Evolutionary conservation across 331 rosid genomes (phyloP).

Genomic region (Quercus lobata): DNA sequence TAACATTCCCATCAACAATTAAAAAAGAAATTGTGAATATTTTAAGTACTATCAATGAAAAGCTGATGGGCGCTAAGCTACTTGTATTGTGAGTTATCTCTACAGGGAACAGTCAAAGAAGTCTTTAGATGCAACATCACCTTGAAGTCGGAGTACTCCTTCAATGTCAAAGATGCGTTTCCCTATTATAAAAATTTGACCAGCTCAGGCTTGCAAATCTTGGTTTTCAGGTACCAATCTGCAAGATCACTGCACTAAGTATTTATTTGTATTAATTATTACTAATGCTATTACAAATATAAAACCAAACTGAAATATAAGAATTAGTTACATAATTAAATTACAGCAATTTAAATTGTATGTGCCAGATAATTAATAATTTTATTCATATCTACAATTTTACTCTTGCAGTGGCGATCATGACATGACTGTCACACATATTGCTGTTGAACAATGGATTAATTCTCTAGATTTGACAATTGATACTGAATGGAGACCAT

Average conservation of each 20-base stretch:
- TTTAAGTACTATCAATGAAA: too few relatives aligned
- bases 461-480: conserved; percentile 8
- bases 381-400: not conserved
- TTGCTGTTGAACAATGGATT: conserved; percentile 20
- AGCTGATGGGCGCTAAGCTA: too few relatives aligned
- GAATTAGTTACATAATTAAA: too few relatives aligned
- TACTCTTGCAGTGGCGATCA: conserved; percentile 24
- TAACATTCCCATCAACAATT: too few relatives aligned
- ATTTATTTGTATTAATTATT: too few relatives aligned
- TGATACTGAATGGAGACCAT: conserved; percentile 23
- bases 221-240: conserved; percentile 16
- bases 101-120: conserved; percentile 19
- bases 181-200: conserved; percentile 14
- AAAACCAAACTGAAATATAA: too few relatives aligned
- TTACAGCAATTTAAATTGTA: too few relatives aligned
- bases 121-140: conserved; percentile 12
- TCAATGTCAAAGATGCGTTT: not conserved
- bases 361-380: not conserved
- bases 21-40: too few relatives aligned
- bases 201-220: not conserved
- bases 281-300: too few relatives aligned
- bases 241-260: not conserved
- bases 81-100: not conserved
- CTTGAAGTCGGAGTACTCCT: not conserved
- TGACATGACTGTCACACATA: conserved; percentile 20